phyloP scores from a whole-genome alignment of 495 filamentous ascomycete genomes.

The Trypethelium eluteriae region DNA sequence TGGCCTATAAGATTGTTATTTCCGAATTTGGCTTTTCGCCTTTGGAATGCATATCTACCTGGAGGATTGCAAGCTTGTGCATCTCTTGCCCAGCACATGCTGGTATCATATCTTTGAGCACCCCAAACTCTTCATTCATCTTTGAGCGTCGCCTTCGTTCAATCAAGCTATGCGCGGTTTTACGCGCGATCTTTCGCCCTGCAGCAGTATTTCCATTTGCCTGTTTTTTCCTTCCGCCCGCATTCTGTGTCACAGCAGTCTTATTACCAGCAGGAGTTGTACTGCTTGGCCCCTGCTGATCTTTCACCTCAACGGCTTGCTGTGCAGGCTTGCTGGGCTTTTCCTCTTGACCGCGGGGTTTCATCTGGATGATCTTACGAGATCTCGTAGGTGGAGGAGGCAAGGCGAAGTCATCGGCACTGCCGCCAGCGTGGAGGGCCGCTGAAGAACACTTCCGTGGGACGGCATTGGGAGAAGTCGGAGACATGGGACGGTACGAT shows the following conservation, averaged over 20 bases:
- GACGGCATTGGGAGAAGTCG: constrained; percentile 53
- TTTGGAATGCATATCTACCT: constrained; percentile 48
- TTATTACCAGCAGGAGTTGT: constrained; percentile 28
- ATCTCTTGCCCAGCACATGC: constrained; percentile 87
- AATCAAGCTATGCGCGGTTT: constrained; percentile 93
- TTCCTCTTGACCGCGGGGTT: constrained; percentile 43
- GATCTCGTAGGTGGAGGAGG: constrained; percentile 88
- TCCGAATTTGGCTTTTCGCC: constrained; percentile 15
- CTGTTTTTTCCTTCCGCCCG: constrained; percentile 58
- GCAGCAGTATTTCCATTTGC: constrained; percentile 63
- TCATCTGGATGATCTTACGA: constrained; percentile 98
- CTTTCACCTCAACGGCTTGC: constrained; percentile 19
- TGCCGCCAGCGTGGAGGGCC: constrained; percentile 22
- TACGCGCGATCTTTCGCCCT: constrained; percentile 84
- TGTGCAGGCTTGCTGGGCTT: constrained; percentile 19
- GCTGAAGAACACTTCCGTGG: constrained; percentile 50
- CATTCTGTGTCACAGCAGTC: constrained; percentile 13
- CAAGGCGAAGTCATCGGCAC: constrained; percentile 59
- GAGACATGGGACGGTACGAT: constrained; percentile 49
- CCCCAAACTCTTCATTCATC: constrained; percentile 98
- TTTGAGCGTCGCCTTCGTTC: constrained; percentile 85
- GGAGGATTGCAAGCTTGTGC: constrained; percentile 95
- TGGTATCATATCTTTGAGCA: constrained; percentile 91
- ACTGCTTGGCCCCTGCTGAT: constrained; percentile 33
- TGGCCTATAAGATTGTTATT: constrained; percentile 53